Conservation (phyloP, 2,329 filamentous ascomycete genomes). For the Venturia pyrina region DNA sequence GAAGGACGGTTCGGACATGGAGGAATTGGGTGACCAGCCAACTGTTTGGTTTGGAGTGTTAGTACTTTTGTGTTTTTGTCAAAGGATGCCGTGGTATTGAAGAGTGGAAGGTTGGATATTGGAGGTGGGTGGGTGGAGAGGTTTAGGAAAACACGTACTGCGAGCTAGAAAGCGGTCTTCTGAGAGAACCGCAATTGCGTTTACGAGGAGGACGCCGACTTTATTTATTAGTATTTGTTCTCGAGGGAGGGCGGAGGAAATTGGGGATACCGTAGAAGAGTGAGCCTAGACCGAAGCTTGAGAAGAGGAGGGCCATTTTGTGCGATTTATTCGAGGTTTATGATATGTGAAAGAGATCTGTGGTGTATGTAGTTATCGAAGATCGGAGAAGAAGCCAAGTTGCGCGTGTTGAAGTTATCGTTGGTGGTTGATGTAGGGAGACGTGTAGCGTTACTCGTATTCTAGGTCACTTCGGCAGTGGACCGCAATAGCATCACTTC, state of each 20-base stretch:
- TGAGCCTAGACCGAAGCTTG: slow-evolving; percentile 51
- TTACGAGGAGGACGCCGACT: slow-evolving; percentile 82
- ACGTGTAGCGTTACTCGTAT: not conserved
- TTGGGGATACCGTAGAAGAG: slow-evolving; percentile 60
- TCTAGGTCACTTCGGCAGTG: not conserved
- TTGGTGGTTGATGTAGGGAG: not conserved
- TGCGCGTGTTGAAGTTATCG: not conserved
- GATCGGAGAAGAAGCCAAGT: not conserved
- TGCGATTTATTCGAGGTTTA: not conserved
- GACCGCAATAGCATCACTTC: not conserved
- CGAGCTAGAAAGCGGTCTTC: slow-evolving; percentile 88
- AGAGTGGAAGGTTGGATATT: not conserved
- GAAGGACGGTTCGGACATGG: slow-evolving; percentile 62
- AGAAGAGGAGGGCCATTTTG: slow-evolving; percentile 11
- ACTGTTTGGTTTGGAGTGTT: slow-evolving; percentile 40
- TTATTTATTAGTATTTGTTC: slow-evolving; percentile 11
- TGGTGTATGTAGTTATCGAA: not conserved
- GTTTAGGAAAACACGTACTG: slow-evolving; percentile 39
- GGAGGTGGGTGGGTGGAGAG: not conserved
- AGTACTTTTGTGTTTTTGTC: not conserved
- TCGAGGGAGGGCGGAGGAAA: not conserved
- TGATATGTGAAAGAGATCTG: not conserved
- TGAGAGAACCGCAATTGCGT: slow-evolving; percentile 85
- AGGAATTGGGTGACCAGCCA: slow-evolving; percentile 58
- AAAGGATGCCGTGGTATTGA: no score